Percentiles rank a stretch among this genome's conserved stretches.
phyloP scores from a whole-genome alignment of 371 early-diverging fungal species.

The Lichtheimia hyalospora region DNA sequence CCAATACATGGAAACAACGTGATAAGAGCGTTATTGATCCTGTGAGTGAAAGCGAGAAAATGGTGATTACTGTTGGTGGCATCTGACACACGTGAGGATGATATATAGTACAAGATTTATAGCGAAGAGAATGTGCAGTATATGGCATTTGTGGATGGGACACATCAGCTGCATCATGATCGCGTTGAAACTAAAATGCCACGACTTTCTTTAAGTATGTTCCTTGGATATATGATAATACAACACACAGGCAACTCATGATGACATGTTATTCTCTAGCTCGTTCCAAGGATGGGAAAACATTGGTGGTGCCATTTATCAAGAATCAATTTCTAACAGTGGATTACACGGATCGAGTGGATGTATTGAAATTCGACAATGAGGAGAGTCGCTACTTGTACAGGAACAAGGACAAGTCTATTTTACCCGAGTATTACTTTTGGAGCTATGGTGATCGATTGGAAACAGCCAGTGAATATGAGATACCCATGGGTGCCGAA shows the following conservation, averaged over 20 bases:
- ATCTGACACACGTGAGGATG: too few relatives aligned
- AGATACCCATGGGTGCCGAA: constrained; percentile 26
- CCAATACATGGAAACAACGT: constrained; percentile 1
- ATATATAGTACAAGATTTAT: constrained; percentile 26
- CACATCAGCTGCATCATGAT: constrained; percentile 33
- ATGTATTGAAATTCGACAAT: constrained; percentile 20
- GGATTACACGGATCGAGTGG: constrained; percentile 31
- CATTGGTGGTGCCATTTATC: constrained; percentile 32
- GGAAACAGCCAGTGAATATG: constrained; percentile 18
- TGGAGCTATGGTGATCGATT: not conserved
- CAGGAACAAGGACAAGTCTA: constrained; percentile 10
- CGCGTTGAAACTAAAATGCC: constrained; percentile 33
- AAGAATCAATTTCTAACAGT: constrained; percentile 33
- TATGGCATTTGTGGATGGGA: constrained; percentile 35
- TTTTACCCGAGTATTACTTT: constrained; percentile 1
- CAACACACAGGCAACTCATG: not conserved
- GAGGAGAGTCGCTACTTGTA: constrained; percentile 23
- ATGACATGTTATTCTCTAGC: constrained; percentile 12
- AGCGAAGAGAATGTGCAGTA: constrained; percentile 29
- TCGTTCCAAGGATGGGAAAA: constrained; percentile 24
- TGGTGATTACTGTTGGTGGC: too few relatives aligned
- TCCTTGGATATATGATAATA: not conserved
- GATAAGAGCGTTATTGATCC: not conserved
- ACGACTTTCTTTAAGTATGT: constrained; percentile 1
- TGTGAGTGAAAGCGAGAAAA: too few relatives aligned